phyloP scores from a whole-genome alignment of 352 stramenopile species.

The Hyaloperonospora arabidopsidis region DNA sequence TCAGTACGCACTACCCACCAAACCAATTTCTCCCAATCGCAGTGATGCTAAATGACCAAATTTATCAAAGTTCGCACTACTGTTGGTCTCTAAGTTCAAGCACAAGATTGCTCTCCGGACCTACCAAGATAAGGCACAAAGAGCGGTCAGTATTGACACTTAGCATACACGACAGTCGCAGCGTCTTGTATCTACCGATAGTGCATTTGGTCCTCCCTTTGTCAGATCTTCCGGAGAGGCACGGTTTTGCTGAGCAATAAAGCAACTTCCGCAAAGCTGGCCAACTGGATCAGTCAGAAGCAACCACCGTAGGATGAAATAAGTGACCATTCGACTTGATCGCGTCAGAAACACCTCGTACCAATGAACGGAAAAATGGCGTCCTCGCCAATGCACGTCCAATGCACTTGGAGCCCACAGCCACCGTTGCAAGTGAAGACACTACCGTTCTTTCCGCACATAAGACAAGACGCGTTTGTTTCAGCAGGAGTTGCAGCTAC shows the following conservation, averaged over 20 bases:
- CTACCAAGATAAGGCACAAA: conserved; percentile 18
- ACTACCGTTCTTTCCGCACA: conserved; percentile 46
- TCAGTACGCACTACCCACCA: conserved; percentile 19
- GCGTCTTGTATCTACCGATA: conserved; percentile 34
- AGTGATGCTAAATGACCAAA: conserved; percentile 71
- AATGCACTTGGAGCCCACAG: conserved; percentile 53
- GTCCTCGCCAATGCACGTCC: conserved; percentile 50
- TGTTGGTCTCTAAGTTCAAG: conserved; percentile 65
- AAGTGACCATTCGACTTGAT: no score
- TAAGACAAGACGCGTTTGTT: conserved; percentile 30
- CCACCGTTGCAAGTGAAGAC: conserved; percentile 51
- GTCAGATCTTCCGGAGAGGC: conserved; percentile 61
- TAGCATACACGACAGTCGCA: not conserved
- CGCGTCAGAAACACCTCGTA: conserved; percentile 11
- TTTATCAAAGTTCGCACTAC: conserved; percentile 57
- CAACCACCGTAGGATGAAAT: not conserved
- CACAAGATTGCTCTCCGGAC: conserved; percentile 61
- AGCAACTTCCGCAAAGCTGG: conserved; percentile 64
- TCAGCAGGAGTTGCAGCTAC: conserved; percentile 17
- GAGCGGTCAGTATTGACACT: conserved; percentile 2
- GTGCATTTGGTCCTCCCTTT: conserved; percentile 42
- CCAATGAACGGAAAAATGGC: conserved; percentile 48
- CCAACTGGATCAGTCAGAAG: conserved; percentile 28
- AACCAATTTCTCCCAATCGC: conserved; percentile 59
- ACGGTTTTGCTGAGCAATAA: conserved; percentile 61